These are phyloP conservation scores for Kalmanozyma brasiliensis DNA, from an alignment of 1,284 basidiomycete species.

Conservation along the genomic window DNA sequence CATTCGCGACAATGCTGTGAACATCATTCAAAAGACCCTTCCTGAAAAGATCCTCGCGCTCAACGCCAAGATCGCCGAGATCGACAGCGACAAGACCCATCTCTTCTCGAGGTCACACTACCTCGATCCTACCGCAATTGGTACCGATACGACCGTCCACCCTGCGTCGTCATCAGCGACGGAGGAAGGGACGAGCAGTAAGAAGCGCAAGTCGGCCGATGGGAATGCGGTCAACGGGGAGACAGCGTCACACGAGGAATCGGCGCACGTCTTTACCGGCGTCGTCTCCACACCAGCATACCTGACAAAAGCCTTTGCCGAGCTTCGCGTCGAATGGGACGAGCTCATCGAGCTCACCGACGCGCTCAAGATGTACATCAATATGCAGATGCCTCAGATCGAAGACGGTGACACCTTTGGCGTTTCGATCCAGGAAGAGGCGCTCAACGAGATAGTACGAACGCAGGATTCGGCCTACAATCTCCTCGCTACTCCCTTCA, in stretches of 20 bases:
- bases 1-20: slow-evolving; percentile 34
- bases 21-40: slow-evolving; percentile 43
- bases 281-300: slow-evolving; percentile 28
- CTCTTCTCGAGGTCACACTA: slow-evolving; percentile 36
- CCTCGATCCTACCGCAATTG: slow-evolving; percentile 23
- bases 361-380: slow-evolving; percentile 53
- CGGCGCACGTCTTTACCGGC: slow-evolving; percentile 38
- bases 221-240: slow-evolving; percentile 10
- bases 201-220: slow-evolving; percentile 41
- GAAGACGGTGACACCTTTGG: slow-evolving; percentile 55
- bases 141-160: slow-evolving; percentile 24
- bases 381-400: slow-evolving; percentile 51
- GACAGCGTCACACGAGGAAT: slow-evolving; percentile 2
- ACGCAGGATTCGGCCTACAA: slow-evolving; percentile 49
- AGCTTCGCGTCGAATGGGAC: slow-evolving; percentile 47
- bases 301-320: slow-evolving; percentile 19
- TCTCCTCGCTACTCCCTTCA: slow-evolving; percentile 44
- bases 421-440: slow-evolving; percentile 52
- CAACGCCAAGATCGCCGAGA: slow-evolving; percentile 31
- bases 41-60: slow-evolving; percentile 47
- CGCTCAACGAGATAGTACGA: slow-evolving; percentile 45
- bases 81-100: slow-evolving; percentile 25
- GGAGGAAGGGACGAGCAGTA: slow-evolving; percentile 13
- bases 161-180: slow-evolving; percentile 7
- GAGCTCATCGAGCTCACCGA: slow-evolving; percentile 43